Percentiles rank a stretch among this genome's conserved stretches.
phyloP scores from a whole-genome alignment of 106 monocot species.

The Platanthera zijinensis region DNA sequence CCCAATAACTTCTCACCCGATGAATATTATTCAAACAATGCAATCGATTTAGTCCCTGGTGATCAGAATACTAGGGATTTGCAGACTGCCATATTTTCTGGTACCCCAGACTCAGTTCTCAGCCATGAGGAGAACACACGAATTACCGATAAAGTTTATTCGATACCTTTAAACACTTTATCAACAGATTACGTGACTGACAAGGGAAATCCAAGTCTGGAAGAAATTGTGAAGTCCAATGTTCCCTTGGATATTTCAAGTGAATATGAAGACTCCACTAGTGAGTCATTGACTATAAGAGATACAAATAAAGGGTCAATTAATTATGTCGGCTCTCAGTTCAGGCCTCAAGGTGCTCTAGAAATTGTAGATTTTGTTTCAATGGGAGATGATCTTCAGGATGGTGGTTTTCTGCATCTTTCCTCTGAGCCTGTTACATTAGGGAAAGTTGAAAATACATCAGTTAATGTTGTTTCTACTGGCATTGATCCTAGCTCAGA shows the following conservation, averaged over 20 bases:
- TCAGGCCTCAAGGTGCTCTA: constrained; percentile 7
- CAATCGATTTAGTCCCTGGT: constrained; percentile 10
- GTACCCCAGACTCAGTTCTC: constrained; percentile 6
- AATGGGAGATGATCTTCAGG: constrained; percentile 19
- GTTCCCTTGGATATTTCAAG: constrained; percentile 8
- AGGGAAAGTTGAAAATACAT: constrained; percentile 4
- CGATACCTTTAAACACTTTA: constrained; percentile 15
- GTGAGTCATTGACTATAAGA: constrained; percentile 21
- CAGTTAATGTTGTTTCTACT: constrained; percentile 17
- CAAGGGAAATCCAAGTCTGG: constrained; percentile 10
- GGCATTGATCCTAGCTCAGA: constrained; percentile 14
- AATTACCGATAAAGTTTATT: constrained; percentile 5
- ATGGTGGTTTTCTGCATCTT: constrained; percentile 15
- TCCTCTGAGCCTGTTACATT: constrained; percentile 7
- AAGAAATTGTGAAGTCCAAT: constrained; percentile 13
- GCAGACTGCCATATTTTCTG: constrained; percentile 7
- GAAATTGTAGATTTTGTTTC: constrained; percentile 10
- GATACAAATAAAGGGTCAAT: constrained; percentile 17
- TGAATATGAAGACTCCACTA: constrained; percentile 18
- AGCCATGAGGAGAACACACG: constrained; percentile 1
- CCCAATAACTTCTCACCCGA: constrained; percentile 8
- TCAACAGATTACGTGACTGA: constrained; percentile 7
- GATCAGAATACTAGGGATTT: constrained; percentile 14
- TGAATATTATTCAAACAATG: constrained; percentile 15
- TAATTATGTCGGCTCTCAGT: constrained; percentile 15